Evolutionary conservation across 306 rosid species (phyloP).

Genomic region (Inga oerstediana): DNA sequence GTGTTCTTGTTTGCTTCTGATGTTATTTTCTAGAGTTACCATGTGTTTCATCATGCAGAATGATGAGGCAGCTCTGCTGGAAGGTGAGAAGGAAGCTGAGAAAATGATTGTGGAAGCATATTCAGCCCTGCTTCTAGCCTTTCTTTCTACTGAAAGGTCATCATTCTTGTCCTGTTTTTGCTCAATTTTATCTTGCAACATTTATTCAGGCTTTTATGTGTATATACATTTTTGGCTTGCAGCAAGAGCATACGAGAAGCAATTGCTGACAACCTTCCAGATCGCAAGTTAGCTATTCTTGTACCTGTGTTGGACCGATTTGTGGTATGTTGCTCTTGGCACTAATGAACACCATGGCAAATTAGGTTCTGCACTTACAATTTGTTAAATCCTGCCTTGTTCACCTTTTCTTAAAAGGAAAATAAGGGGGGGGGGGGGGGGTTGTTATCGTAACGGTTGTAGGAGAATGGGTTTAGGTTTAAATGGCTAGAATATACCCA

Average conservation of each 20-base stretch:
- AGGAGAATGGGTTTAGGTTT: conserved; percentile 12
- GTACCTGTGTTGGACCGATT: conserved; percentile 98
- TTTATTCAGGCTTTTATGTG: conserved; percentile 3
- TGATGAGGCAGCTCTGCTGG: conserved; percentile 78
- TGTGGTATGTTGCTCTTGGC: conserved; percentile 63
- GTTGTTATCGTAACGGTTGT: neutral
- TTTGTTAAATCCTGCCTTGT: neutral
- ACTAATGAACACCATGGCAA: neutral
- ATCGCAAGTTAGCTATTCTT: conserved; percentile 64
- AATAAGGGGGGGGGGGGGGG: neutral
- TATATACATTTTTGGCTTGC: conserved; percentile 12
- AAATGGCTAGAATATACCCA: neutral
- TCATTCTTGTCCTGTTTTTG: conserved; percentile 7
- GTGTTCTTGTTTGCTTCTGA: conserved; percentile 17
- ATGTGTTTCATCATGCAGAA: conserved; percentile 55
- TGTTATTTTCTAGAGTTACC: conserved; percentile 23
- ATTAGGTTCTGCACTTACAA: conserved; percentile 23
- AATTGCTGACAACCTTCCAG: conserved; percentile 56
- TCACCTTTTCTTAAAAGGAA: neutral
- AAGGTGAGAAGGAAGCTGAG: conserved; percentile 96
- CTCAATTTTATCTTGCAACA: neutral
- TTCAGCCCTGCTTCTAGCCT: conserved; percentile 59
- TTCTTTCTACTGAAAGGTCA: conserved; percentile 60
- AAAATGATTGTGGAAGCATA: conserved; percentile 60
- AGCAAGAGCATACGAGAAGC: conserved; percentile 53